Base-by-base conservation (phyloP, 23 red algal genomes). In the Chondrus crispus region DNA sequence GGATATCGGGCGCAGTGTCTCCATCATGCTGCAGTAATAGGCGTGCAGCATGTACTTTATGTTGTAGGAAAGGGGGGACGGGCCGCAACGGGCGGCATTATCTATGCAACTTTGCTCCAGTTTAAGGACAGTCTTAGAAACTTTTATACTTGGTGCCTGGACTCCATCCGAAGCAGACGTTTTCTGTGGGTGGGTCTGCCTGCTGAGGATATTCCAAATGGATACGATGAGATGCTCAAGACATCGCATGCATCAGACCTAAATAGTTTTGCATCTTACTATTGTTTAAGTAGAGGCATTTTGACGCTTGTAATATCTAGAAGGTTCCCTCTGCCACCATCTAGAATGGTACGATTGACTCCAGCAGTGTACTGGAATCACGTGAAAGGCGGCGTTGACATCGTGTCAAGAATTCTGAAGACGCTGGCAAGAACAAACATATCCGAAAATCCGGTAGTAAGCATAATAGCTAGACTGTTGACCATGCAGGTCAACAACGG, bases 311-410 rank as follows among this genome's bases (percentile, higher is more conserved):
- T 43, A 18, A 5, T 16, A 20, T 18, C 14, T 18, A 55, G 14
- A 55, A n/a, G 51, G 14, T 0, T 55, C 51, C 51, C 58, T 4
- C 55, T 85, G 6, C 81, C 57, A 44, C 58, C 81, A 4, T 16
- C 81, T 3, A 6, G 5, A 42, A 85, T 68, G 55, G 62, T 68
- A 10, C 52, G 81, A 26, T 57, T 55, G 47, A 85, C 81, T 6
- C 24, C 55, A 16, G 35, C 62, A 7, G 52, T 85, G 16, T 85
- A 66, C 19, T 85, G 81, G 55, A 85, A 85, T 37, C 42, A 85
- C 46, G 33, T 64, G 7, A 85, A 62, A 55, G 58, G 40, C 20
- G 81, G 57, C 33, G 81, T 85, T 5, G 58, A 85, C 11, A 55
- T 62, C 8, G 53, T 68, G 33, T 62, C 24, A 29, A 66, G 81